These are phyloP conservation scores for Gliomastix tumulicola DNA, from an alignment of 2,329 filamentous ascomycete species.

Conservation along the genomic window DNA sequence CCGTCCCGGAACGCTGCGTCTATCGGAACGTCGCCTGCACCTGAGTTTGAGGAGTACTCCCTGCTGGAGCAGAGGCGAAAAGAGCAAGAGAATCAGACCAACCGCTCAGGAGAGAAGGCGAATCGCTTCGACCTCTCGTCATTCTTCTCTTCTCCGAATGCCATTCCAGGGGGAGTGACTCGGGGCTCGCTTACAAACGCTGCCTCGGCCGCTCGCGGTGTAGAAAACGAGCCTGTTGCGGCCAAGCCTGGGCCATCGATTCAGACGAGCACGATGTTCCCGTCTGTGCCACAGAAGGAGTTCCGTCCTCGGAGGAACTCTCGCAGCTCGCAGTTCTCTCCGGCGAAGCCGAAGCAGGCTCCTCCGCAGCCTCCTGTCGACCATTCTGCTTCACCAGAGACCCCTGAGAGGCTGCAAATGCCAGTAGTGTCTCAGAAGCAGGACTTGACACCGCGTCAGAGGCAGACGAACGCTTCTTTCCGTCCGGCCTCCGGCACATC, in stretches of 20 bases:
- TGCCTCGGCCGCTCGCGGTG: too few relatives aligned
- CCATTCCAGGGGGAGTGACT: constrained; percentile 27
- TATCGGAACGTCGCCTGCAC: too few relatives aligned
- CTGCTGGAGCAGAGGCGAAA: constrained; percentile 26
- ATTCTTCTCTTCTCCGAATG: constrained; percentile 52
- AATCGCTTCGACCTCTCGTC: constrained; percentile 39
- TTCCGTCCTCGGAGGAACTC: constrained; percentile 21
- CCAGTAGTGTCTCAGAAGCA: constrained; percentile 36
- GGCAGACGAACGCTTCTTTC: constrained; percentile 30
- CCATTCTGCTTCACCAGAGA: constrained; percentile 14
- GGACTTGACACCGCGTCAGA: constrained; percentile 38
- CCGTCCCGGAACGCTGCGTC: too few relatives aligned
- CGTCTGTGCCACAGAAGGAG: constrained; percentile 20
- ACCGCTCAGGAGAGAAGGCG: constrained; percentile 16
- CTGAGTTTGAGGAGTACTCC: constrained; percentile 33
- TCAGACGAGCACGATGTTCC: constrained; percentile 32
- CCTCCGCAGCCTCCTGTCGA: not conserved
- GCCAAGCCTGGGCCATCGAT: too few relatives aligned
- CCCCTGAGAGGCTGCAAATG: constrained; percentile 21
- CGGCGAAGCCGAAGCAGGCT: not conserved
- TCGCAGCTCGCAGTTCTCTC: constrained; percentile 6
- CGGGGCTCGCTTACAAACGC: too few relatives aligned
- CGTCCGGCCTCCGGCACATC: constrained; percentile 18
- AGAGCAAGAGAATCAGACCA: constrained; percentile 5
- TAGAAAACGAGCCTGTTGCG: too few relatives aligned